Evolutionary conservation across 495 filamentous ascomycete species (phyloP).

Genomic region (Penicillium nucicola): DNA sequence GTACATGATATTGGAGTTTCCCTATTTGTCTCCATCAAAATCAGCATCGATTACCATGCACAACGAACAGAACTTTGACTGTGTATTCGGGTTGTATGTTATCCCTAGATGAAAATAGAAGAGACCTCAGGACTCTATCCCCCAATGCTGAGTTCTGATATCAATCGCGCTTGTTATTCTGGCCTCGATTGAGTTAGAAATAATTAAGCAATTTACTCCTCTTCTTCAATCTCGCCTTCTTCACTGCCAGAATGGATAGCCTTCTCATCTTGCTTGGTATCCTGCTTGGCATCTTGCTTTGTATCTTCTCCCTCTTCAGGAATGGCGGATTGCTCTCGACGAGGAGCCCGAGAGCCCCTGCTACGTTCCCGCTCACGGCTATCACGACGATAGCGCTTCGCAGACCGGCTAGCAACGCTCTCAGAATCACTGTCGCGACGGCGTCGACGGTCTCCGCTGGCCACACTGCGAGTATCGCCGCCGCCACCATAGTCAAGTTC

Average conservation of each 20-base stretch:
- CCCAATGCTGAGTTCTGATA: background rate
- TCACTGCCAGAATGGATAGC: conserved; percentile 83
- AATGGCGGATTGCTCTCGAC: conserved; percentile 53
- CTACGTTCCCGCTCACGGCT: conserved; percentile 45
- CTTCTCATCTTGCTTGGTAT: conserved; percentile 59
- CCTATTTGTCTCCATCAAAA: too few relatives aligned
- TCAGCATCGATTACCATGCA: too few relatives aligned
- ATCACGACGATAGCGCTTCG: conserved; percentile 43
- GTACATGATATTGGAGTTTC: too few relatives aligned
- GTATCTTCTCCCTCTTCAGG: conserved; percentile 32
- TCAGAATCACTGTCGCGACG: conserved; percentile 74
- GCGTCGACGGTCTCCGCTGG: conserved; percentile 53
- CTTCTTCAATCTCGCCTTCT: conserved; percentile 97
- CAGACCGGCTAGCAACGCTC: conserved; percentile 60
- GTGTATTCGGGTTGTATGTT: too few relatives aligned
- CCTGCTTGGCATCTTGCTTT: conserved; percentile 48
- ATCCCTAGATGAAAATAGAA: too few relatives aligned
- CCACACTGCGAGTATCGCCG: conserved; percentile 64
- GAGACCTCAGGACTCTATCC: too few relatives aligned
- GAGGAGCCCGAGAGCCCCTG: conserved; percentile 62
- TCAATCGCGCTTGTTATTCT: conserved; percentile 2
- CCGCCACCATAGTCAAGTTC: conserved; percentile 87
- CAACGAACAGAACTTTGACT: too few relatives aligned
- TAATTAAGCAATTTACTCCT: conserved; percentile 39
- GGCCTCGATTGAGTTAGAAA: background rate